Percentiles rank a stretch among this genome's conserved stretches.
Conservation (phyloP, 139 green algal species). For the Volvox africanus region DNA sequence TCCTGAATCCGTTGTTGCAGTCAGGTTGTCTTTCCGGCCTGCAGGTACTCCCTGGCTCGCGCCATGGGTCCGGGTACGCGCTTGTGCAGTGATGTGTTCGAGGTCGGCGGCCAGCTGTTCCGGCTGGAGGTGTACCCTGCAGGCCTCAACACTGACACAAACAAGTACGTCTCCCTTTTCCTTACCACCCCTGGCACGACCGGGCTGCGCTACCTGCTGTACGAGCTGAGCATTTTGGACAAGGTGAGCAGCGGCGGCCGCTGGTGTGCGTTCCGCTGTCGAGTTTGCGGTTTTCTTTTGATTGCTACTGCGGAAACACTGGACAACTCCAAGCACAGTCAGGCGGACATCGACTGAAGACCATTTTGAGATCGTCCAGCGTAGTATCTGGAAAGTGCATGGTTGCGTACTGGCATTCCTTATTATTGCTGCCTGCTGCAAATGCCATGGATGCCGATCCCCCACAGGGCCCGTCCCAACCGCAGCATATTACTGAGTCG, state of each 20-base stretch:
- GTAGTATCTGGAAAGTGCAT: no score
- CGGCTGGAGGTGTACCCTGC: conserved; percentile 68
- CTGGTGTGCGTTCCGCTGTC: no score
- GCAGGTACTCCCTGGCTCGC: conserved; percentile 64
- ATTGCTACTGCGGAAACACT: no score
- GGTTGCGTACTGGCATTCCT: no score
- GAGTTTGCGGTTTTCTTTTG: no score
- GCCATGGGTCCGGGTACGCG: conserved; percentile 61
- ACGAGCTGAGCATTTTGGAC: conserved; percentile 63
- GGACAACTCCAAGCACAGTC: no score
- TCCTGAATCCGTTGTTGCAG: no score
- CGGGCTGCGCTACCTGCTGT: conserved; percentile 59
- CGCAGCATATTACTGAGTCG: conserved; percentile 40
- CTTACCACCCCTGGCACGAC: conserved; percentile 58
- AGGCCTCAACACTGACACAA: conserved; percentile 51
- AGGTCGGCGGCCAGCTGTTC: conserved; percentile 66
- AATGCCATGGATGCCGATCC: background rate
- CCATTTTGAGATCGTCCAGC: no score
- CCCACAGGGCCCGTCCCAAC: conserved; percentile 11
- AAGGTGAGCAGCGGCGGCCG: conserved; percentile 46
- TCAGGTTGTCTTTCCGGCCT: background rate
- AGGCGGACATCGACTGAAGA: no score
- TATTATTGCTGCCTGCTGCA: no score
- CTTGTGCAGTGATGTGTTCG: conserved; percentile 68
- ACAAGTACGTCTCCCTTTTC: conserved; percentile 61